Evolutionary conservation across 2,329 filamentous ascomycete genomes (phyloP).

Genomic region (Alternaria alternata): DNA sequence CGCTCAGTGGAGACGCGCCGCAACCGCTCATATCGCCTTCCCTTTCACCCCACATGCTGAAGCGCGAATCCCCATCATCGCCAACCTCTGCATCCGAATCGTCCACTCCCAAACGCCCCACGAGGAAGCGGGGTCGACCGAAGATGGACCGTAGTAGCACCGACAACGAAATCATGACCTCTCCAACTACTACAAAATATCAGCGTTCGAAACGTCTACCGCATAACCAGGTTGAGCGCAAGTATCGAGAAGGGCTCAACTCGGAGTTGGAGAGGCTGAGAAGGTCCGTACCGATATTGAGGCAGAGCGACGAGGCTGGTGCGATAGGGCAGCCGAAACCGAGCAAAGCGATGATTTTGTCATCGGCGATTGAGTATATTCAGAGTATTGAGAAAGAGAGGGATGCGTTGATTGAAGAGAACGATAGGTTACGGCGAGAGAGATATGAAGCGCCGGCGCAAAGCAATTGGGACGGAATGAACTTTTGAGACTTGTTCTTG

Average conservation of each 20-base stretch:
- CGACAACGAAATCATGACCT: constrained; percentile 20
- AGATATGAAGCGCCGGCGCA: constrained; percentile 1
- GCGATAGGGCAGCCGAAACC: constrained; percentile 42
- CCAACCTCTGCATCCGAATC: constrained; percentile 29
- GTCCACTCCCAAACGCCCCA: constrained; percentile 35
- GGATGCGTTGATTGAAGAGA: constrained; percentile 36
- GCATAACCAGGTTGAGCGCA: constrained; percentile 48
- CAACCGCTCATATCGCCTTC: constrained; percentile 34
- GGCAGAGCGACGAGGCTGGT: constrained; percentile 37
- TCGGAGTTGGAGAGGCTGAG: constrained; percentile 41
- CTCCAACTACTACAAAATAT: constrained; percentile 19
- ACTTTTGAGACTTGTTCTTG: background rate
- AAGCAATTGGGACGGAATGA: constrained; percentile 2
- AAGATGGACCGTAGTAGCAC: constrained; percentile 35
- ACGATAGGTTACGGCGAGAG: constrained; percentile 31
- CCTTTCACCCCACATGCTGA: constrained; percentile 39
- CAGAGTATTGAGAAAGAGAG: constrained; percentile 40
- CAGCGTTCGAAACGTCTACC: constrained; percentile 37
- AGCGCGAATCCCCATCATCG: constrained; percentile 40
- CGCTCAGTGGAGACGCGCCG: constrained; percentile 43
- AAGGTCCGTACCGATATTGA: constrained; percentile 40
- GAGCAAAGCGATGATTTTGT: constrained; percentile 45
- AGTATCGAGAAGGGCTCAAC: constrained; percentile 42
- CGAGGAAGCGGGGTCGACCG: constrained; percentile 44
- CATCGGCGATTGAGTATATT: constrained; percentile 47